Percentiles rank a stretch among this genome's conserved stretches.
Evolutionary conservation across 495 filamentous ascomycete genomes (phyloP).

Genomic region (Lepidopterella palustris): DNA sequence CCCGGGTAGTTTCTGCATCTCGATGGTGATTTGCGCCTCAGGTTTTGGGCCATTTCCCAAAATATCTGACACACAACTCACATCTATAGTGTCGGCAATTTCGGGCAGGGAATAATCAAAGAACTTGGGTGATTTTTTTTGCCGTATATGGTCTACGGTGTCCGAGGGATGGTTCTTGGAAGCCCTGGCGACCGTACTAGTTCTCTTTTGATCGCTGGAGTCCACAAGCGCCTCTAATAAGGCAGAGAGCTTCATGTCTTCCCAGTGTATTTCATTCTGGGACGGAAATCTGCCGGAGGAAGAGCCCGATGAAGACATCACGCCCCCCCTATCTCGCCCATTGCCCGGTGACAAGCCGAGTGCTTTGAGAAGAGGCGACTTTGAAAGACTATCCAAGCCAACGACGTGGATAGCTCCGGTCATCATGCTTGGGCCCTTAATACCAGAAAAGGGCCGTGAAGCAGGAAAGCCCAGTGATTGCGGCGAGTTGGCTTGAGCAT

Average conservation of each 20-base stretch:
- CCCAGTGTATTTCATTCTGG: slow-evolving; percentile 25
- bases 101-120: slow-evolving; percentile 12
- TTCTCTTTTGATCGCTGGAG: slow-evolving; percentile 15
- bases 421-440: neutral
- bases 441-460: neutral
- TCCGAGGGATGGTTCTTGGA: no score
- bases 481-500: neutral
- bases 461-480: neutral
- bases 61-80: slow-evolving; percentile 1
- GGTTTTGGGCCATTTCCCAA: no score
- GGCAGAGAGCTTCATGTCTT: slow-evolving; percentile 35
- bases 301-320: slow-evolving; percentile 9
- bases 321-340: neutral
- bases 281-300: slow-evolving; percentile 12
- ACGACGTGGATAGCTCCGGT: neutral
- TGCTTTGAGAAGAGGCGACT: neutral
- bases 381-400: neutral
- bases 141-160: neutral
- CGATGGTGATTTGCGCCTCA: no score
- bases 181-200: neutral
- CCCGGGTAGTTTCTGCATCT: no score
- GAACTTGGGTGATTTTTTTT: slow-evolving; percentile 6
- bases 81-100: slow-evolving; percentile 5
- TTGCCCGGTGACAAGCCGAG: neutral
- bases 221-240: slow-evolving; percentile 30